Evolutionary conservation across 2,329 filamentous ascomycete genomes (phyloP), one percentile per base, ranked within the genome.

Genomic region (Cucurbitaria berberidis): DNA sequence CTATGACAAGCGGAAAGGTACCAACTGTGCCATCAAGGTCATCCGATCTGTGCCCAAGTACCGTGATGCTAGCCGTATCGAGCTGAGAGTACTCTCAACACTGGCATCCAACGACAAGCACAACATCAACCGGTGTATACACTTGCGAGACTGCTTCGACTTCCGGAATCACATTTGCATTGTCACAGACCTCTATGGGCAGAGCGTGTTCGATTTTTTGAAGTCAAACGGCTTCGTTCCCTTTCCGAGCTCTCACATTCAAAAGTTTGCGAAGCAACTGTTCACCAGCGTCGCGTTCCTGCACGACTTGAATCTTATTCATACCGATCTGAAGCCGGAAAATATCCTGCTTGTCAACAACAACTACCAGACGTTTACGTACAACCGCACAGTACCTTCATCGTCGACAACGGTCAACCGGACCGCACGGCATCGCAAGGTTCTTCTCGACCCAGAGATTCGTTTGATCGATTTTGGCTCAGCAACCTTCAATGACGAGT

Each of bases 11-110:
- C 84, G 85, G 66, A 87, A 87, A 59, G 88, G 88, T 55, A 84
- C 83, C 63, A 91, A 93, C 73, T 96, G 96, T 63, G 95, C 95
- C 29, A 91, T 99, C 76, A 99, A 99, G 76, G 96, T 99, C 74
- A 98, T 99, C 62, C 89, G 95, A 64, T 97, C 95, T 1, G 95
- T 99, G 11, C 95, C 96, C 71, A 99, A 99, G 74, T 99, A 99
- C 72, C 89, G 95, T 41, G 95, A 99, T 77, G 95, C 95, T 30
- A 96, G 91, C 8, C 86, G 92, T 60, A 99, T 99, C 66, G 95
- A 99, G 74, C 81, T 99, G 30, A 86, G 95, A 55, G 95, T 99
- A 3, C 80, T 99, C 11, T 92, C 93, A 52, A 99, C 95, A 0
- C 81, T 99, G 41, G 89, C 93, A 62, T 90, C 90, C 38, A 98